phyloP scores from a whole-genome alignment of 2,329 filamentous ascomycete genomes.

The Tricladium varicosporioides region DNA sequence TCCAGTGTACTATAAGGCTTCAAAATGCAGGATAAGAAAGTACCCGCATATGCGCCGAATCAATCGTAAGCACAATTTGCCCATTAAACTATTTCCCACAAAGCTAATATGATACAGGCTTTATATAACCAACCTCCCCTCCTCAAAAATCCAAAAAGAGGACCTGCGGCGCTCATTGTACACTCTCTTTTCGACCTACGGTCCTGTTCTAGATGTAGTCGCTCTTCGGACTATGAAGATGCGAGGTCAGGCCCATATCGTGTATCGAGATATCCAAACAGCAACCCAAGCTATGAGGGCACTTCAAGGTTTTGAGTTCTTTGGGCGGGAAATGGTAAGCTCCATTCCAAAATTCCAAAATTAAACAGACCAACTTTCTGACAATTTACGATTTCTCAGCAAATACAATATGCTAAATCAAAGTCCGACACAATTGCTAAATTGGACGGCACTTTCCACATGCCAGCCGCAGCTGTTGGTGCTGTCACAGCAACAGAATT shows the following conservation, averaged over 20 bases:
- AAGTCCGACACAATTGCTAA: constrained; percentile 88
- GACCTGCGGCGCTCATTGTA: constrained; percentile 87
- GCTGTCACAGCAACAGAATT: constrained; percentile 67
- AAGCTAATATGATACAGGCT: constrained; percentile 52
- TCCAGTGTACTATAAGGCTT: constrained; percentile 1
- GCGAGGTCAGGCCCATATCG: constrained; percentile 92
- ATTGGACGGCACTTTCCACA: constrained; percentile 84
- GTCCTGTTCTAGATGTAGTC: constrained; percentile 87
- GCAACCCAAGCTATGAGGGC: constrained; percentile 91
- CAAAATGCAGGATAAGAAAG: constrained; percentile 39
- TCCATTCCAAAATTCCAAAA: background rate
- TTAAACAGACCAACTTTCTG: background rate
- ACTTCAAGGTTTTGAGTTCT: constrained; percentile 80
- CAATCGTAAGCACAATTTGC: constrained; percentile 61
- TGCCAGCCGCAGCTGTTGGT: constrained; percentile 56
- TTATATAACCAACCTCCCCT: constrained; percentile 82
- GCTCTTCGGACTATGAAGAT: constrained; percentile 87
- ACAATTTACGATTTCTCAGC: constrained; percentile 50
- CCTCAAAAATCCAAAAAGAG: constrained; percentile 84
- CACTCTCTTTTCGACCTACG: constrained; percentile 91
- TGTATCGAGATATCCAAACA: constrained; percentile 86
- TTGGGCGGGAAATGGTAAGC: constrained; percentile 80
- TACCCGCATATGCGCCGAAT: constrained; percentile 61
- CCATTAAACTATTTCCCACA: background rate
- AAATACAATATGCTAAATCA: constrained; percentile 85